A percentile compares a stretch with the other conserved stretches of the same genome.
phyloP scores from a whole-genome alignment of 2,329 filamentous ascomycete species.

The Aspergillus sp. region DNA sequence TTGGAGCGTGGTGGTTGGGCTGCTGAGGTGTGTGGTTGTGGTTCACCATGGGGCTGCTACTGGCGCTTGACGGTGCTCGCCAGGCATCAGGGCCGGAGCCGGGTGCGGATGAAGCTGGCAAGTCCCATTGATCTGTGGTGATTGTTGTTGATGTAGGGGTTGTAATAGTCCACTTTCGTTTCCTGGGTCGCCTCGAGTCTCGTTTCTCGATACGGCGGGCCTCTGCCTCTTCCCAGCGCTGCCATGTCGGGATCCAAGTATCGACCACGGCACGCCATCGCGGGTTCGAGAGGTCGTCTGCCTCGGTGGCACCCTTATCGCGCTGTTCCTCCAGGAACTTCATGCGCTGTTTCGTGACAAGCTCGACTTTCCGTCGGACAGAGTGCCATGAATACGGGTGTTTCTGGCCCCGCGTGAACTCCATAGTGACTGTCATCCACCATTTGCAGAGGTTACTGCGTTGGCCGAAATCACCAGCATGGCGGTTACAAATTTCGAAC shows the following conservation, averaged over 20 bases:
- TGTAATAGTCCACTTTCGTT: constrained; percentile 23
- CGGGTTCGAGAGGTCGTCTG: constrained; percentile 37
- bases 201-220: constrained; percentile 37
- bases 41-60: constrained; percentile 4
- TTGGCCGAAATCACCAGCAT: constrained; percentile 37
- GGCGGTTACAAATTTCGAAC: constrained; percentile 42
- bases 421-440: constrained; percentile 40
- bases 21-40: neutral
- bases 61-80: constrained; percentile 6
- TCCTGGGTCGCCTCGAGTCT: constrained; percentile 34
- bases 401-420: constrained; percentile 38
- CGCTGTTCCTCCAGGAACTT: constrained; percentile 39
- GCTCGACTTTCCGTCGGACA: constrained; percentile 42
- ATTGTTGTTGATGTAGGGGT: neutral
- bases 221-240: constrained; percentile 39
- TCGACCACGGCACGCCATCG: constrained; percentile 40
- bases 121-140: constrained; percentile 10
- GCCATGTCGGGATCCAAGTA: constrained; percentile 44
- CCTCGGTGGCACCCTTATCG: constrained; percentile 23
- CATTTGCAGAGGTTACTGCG: constrained; percentile 44
- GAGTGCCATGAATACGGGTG: constrained; percentile 46
- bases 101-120: constrained; percentile 5
- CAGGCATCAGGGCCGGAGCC: neutral
- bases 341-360: constrained; percentile 42
- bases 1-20: constrained; percentile 2